Evolutionary conservation across 2,329 filamentous ascomycete genomes (phyloP).

Genomic region (Colletotrichum aenigma): DNA sequence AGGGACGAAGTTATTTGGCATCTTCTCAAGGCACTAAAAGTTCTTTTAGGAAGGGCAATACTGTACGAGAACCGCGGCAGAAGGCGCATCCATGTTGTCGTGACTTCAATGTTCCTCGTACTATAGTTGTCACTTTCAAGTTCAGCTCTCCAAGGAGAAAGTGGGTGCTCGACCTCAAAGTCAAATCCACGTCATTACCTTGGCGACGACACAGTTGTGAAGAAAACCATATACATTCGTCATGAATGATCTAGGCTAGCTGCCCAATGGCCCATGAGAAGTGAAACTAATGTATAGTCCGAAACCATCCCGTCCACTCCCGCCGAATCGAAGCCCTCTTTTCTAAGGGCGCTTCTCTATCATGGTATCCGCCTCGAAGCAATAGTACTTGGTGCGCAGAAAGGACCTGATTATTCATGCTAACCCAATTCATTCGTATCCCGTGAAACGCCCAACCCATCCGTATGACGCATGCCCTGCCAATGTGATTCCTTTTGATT

Average conservation of each 20-base stretch:
- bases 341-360: conserved; percentile 13
- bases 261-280: neutral
- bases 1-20: neutral
- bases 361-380: conserved; percentile 18
- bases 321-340: neutral
- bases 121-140: neutral
- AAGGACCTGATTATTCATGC: conserved; percentile 6
- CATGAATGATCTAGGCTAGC: neutral
- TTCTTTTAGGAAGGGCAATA: neutral
- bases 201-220: neutral
- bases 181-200: neutral
- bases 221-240: neutral
- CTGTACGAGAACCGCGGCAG: neutral
- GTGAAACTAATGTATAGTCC: neutral
- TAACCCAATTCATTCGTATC: conserved; percentile 1
- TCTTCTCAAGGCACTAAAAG: neutral
- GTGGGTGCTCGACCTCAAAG: neutral
- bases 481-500: neutral
- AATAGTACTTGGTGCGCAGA: neutral
- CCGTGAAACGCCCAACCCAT: neutral
- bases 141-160: neutral
- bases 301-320: neutral
- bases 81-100: neutral
- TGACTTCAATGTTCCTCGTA: neutral
- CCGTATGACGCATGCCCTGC: neutral